Evolutionary conservation across 2,329 filamentous ascomycete genomes (phyloP).

Genomic region (Nothomitra cinnamomea): DNA sequence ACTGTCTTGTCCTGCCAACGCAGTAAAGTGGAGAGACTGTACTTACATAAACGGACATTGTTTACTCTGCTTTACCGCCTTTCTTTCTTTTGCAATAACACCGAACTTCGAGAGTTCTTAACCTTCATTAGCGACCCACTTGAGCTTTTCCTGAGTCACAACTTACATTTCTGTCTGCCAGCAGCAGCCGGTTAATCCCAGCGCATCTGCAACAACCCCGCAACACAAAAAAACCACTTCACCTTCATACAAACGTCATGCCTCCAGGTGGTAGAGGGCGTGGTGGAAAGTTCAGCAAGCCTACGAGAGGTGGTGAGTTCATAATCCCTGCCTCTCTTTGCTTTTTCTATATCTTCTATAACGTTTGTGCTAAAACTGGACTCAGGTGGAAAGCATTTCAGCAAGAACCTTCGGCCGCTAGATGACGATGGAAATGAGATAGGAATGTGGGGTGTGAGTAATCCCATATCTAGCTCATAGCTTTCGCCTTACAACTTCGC

Average conservation of each 20-base stretch:
- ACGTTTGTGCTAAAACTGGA: slow-evolving; percentile 9
- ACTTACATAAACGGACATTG: neutral
- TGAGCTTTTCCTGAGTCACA: neutral
- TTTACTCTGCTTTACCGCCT: neutral
- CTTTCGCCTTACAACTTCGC: too few relatives aligned
- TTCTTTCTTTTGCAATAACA: neutral
- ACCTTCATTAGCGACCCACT: neutral
- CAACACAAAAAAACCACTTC: neutral
- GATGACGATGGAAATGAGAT: slow-evolving; percentile 80
- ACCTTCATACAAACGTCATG: slow-evolving; percentile 18
- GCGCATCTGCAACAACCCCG: neutral
- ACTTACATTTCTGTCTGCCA: neutral
- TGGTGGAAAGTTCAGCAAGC: slow-evolving; percentile 89
- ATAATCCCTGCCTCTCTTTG: slow-evolving; percentile 5
- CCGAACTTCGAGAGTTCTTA: neutral
- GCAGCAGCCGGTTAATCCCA: neutral
- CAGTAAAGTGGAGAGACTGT: neutral
- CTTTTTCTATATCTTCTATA: neutral
- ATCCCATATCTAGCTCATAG: slow-evolving; percentile 7
- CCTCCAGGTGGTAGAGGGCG: slow-evolving; percentile 49
- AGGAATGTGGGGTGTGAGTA: slow-evolving; percentile 65
- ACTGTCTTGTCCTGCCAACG: neutral
- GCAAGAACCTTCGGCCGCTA: slow-evolving; percentile 71
- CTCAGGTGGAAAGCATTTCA: slow-evolving; percentile 86
- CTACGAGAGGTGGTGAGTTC: slow-evolving; percentile 65